Evolutionary conservation across 83 land plant species (phyloP).

Genomic region (Picea abies): DNA sequence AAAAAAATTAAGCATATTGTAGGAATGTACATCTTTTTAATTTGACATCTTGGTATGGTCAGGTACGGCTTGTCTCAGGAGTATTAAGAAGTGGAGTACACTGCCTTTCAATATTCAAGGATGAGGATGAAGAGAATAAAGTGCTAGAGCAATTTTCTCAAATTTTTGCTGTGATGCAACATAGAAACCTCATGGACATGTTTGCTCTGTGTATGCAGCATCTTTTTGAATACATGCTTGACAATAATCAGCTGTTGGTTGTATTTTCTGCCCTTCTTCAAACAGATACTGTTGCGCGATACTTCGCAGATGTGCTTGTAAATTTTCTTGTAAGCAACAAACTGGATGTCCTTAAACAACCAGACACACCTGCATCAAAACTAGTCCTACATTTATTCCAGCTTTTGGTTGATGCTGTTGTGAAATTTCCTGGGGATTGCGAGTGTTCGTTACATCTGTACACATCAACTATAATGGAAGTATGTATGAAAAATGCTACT

Average conservation of each 20-base stretch:
- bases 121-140: constrained; percentile 96
- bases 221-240: constrained; percentile 93
- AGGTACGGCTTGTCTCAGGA: constrained; percentile 97
- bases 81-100: constrained; percentile 94
- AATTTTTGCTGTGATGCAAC: constrained; percentile 93
- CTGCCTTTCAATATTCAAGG: constrained; percentile 91
- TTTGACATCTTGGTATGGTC: constrained; percentile 2
- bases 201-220: constrained; percentile 96
- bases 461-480: constrained; percentile 88
- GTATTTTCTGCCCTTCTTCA: constrained; percentile 88
- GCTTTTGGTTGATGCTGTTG: constrained; percentile 79
- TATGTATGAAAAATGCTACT: constrained; percentile 91
- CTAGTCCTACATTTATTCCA: constrained; percentile 95
- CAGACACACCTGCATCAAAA: constrained; percentile 90
- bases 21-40: not conserved
- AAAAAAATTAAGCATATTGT: not conserved
- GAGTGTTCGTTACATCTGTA: constrained; percentile 96
- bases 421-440: constrained; percentile 84
- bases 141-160: constrained; percentile 85
- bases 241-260: constrained; percentile 76
- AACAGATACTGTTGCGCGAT: constrained; percentile 71
- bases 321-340: constrained; percentile 86
- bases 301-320: constrained; percentile 94
- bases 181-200: constrained; percentile 98
- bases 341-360: constrained; percentile 90